Conservation (phyloP, 441 rosid genomes). For the Erysimum cheiri region DNA sequence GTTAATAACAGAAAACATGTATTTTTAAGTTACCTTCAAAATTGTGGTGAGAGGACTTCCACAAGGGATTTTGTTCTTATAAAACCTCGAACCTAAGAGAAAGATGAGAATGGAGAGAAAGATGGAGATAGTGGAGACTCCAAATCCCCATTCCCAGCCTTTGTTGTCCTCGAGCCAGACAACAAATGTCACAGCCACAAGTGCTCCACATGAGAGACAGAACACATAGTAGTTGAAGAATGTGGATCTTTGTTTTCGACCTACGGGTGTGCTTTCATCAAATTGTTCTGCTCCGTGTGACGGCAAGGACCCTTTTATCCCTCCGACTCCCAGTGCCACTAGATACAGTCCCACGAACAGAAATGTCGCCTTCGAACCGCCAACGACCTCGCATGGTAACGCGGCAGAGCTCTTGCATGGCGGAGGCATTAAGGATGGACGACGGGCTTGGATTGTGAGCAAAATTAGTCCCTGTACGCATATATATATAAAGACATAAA, state of each 20-base stretch:
- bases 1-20: not conserved
- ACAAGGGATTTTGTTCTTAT: constrained; percentile 69
- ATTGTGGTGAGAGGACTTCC: constrained; percentile 90
- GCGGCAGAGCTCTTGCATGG: constrained; percentile 44
- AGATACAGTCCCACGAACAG: constrained; percentile 74
- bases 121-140: constrained; percentile 67
- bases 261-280: constrained; percentile 57
- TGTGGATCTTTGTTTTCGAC: constrained; percentile 82
- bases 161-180: constrained; percentile 90
- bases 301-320: constrained; percentile 83
- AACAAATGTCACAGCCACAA: constrained; percentile 85
- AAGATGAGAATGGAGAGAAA: constrained; percentile 68
- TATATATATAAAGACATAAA: not conserved
- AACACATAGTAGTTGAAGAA: constrained; percentile 92
- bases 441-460: constrained; percentile 65
- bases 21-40: constrained; percentile 51
- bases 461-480: constrained; percentile 9
- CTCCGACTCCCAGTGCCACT: constrained; percentile 90
- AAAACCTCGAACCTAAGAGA: constrained; percentile 66
- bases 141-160: constrained; percentile 96
- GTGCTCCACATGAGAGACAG: constrained; percentile 75
- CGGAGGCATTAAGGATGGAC: constrained; percentile 66
- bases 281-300: constrained; percentile 91
- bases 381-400: constrained; percentile 56
- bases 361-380: constrained; percentile 68